Percentiles rank a stretch among this genome's conserved stretches.
These are phyloP conservation scores for Orobanche coerulescens DNA, from an alignment of 257 asterid genomes.

Conservation along the genomic window DNA sequence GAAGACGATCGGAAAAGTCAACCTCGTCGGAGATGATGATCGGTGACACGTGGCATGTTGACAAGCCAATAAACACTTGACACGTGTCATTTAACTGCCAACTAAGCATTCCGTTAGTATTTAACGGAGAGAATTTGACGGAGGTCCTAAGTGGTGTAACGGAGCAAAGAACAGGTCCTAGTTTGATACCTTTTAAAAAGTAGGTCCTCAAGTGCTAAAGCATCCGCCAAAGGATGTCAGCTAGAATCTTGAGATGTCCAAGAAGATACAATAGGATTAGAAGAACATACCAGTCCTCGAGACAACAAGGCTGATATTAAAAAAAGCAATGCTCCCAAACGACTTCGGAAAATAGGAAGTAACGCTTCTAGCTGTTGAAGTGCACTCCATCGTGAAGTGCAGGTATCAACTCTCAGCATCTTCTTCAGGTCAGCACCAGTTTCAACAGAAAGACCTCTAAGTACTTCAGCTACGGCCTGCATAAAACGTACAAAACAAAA, in stretches of 20 bases:
- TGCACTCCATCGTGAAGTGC: conserved; percentile 48
- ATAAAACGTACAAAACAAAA: conserved; percentile 7
- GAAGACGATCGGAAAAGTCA: no score
- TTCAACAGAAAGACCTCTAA: conserved; percentile 69
- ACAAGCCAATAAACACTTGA: no score
- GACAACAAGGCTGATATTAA: conserved; percentile 84
- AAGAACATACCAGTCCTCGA: conserved; percentile 74
- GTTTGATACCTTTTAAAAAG: no score
- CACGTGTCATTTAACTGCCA: no score
- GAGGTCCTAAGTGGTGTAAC: no score
- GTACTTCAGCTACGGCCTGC: conserved; percentile 63
- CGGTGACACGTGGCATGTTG: no score
- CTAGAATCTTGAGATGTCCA: neutral
- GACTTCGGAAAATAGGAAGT: conserved; percentile 83
- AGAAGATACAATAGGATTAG: neutral
- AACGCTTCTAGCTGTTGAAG: conserved; percentile 51
- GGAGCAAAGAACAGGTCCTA: no score
- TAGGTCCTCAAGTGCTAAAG: no score
- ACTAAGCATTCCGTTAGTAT: no score
- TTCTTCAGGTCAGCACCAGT: conserved; percentile 71
- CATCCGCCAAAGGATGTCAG: no score
- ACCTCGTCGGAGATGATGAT: no score
- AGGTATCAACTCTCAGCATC: conserved; percentile 51
- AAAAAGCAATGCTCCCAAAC: conserved; percentile 95
- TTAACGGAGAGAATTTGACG: no score